Conservation (phyloP, 2,329 filamentous ascomycete species). For the Cladosporium sp. region DNA sequence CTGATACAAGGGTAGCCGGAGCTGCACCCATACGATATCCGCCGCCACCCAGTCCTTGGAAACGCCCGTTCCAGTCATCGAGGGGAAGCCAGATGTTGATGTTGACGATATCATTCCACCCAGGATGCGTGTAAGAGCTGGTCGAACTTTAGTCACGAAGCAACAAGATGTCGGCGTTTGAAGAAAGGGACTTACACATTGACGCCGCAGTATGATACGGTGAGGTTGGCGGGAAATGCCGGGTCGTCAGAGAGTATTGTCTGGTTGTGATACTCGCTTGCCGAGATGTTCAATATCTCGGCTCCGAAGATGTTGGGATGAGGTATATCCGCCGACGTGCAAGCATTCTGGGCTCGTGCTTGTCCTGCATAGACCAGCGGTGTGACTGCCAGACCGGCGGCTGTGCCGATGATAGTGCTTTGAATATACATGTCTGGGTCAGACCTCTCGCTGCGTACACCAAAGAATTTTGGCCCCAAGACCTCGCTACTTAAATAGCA, state of each 20-base stretch:
- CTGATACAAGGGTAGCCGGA: conserved; percentile 19
- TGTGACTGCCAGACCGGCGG: neutral
- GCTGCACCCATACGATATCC: conserved; percentile 21
- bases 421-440: too few relatives aligned
- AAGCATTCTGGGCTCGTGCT: neutral
- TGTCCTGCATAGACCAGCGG: neutral
- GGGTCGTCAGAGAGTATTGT: neutral
- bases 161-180: neutral
- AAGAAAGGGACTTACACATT: neutral
- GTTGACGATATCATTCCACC: conserved; percentile 20
- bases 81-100: conserved; percentile 30
- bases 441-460: too few relatives aligned
- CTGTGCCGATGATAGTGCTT: neutral
- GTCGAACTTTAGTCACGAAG: neutral
- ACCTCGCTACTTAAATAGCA: too few relatives aligned
- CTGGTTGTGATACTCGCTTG: neutral
- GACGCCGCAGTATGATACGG: conserved; percentile 7
- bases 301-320: neutral
- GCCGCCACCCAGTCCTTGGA: conserved; percentile 35
- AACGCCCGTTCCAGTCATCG: conserved; percentile 29
- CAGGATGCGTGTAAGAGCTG: conserved; percentile 8
- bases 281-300: conserved; percentile 4
- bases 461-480: too few relatives aligned
- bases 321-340: conserved; percentile 4
- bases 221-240: conserved; percentile 2